A percentile compares a stretch with the other conserved stretches of the same genome.
These are phyloP conservation scores for Breviolum minutum DNA, from an alignment of 73 alveolate genomes.

Conservation along the genomic window DNA sequence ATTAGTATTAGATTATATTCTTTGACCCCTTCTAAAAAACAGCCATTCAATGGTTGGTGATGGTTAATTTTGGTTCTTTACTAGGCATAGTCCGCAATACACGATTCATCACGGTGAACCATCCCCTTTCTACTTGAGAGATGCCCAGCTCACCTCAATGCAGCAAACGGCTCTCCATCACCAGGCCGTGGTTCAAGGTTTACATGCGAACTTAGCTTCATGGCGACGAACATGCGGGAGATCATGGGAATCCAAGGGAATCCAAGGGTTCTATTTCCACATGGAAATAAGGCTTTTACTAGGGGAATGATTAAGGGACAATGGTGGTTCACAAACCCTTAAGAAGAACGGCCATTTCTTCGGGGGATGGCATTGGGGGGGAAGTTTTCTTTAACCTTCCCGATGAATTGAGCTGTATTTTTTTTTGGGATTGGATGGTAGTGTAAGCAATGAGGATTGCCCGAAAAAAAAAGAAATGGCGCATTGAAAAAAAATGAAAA, in stretches of 20 bases:
- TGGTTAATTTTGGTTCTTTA: not conserved
- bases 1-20: not conserved
- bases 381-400: not conserved
- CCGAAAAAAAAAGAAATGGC: no score
- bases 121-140: not conserved
- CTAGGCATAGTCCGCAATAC: not conserved
- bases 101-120: not conserved
- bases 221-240: not conserved
- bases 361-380: not conserved
- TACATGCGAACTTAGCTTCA: slow-evolving; percentile 16
- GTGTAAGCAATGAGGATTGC: not conserved
- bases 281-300: not conserved
- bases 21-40: not conserved
- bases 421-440: not conserved
- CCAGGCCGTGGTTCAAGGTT: slow-evolving; percentile 58
- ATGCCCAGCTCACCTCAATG: not conserved
- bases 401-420: not conserved
- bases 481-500: no score
- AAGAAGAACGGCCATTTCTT: not conserved
- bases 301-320: not conserved
- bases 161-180: not conserved
- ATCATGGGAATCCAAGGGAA: not conserved
- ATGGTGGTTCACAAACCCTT: not conserved
- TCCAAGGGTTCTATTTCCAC: not conserved
- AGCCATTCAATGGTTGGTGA: not conserved